Percentiles rank a stretch among this genome's conserved stretches.
Conservation (phyloP, 495 filamentous ascomycete species). For the Penicillium dipodomyicola region DNA sequence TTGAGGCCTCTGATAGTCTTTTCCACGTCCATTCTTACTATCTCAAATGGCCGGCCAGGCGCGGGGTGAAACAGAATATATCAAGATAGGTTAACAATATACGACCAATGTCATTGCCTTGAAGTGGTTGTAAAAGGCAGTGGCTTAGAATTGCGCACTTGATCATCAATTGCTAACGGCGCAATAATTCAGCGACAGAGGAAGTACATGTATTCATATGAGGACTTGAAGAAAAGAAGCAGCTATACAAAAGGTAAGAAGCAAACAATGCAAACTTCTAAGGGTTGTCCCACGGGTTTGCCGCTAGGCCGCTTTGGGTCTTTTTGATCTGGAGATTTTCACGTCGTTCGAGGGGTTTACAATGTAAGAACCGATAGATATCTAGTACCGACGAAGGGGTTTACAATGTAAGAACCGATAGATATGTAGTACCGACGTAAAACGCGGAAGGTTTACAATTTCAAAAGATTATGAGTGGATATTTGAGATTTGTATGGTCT, state of each 20-base stretch:
- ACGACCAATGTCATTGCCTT: background rate
- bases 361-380: background rate
- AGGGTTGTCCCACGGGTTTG: no score
- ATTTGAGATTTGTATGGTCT: background rate
- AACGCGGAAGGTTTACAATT: background rate
- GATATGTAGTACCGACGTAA: background rate
- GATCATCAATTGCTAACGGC: background rate
- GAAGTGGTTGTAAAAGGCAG: background rate
- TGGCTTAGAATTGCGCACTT: no score
- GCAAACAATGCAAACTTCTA: constrained; percentile 9
- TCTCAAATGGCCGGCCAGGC: background rate
- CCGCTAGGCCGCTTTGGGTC: background rate
- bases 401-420: background rate
- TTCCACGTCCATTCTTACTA: constrained; percentile 28
- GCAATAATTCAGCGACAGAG: background rate
- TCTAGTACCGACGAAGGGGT: background rate
- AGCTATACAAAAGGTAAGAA: constrained; percentile 9
- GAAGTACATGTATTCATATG: background rate
- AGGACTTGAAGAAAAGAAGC: background rate
- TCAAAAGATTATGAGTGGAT: background rate
- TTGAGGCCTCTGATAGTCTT: constrained; percentile 23
- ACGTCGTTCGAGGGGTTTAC: background rate
- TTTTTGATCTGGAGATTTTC: background rate
- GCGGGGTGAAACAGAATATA: background rate
- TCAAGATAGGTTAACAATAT: background rate